Evolutionary conservation across 106 monocot genomes (phyloP).

Genomic region (Allium sativum): DNA sequence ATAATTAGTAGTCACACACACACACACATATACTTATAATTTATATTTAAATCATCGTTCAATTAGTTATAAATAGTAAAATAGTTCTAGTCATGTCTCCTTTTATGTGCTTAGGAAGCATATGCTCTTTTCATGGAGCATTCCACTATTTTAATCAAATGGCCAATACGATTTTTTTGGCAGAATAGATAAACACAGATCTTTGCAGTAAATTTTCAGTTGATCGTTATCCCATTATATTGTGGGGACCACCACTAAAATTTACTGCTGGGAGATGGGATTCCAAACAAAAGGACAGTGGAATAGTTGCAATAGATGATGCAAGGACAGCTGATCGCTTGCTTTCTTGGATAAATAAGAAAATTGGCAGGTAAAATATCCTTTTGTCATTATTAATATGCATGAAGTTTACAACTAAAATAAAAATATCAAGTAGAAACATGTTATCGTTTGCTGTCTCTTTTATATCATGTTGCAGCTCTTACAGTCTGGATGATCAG

Average conservation of each 20-base stretch:
- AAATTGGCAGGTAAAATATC: constrained; percentile 52
- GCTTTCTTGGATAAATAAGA: constrained; percentile 91
- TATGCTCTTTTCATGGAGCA: neutral
- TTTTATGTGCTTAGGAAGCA: too few species aligned
- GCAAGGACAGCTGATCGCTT: constrained; percentile 67
- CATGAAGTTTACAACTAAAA: too few species aligned
- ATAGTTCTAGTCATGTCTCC: too few species aligned
- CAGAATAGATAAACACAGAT: constrained; percentile 79
- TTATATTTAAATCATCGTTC: too few species aligned
- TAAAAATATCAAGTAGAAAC: too few species aligned
- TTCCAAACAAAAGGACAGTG: constrained; percentile 58
- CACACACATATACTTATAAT: too few species aligned
- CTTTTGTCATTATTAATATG: neutral
- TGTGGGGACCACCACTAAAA: constrained; percentile 73
- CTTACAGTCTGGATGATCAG: constrained; percentile 82
- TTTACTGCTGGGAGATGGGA: constrained; percentile 46
- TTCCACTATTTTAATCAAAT: constrained; percentile 2
- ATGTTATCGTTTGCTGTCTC: too few species aligned
- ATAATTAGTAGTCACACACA: too few species aligned
- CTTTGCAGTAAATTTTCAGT: constrained; percentile 83
- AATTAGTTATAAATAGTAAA: too few species aligned
- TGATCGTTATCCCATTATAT: constrained; percentile 64
- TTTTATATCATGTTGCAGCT: constrained; percentile 31
- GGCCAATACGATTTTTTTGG: constrained; percentile 27
- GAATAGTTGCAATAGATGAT: constrained; percentile 60